Conservation (phyloP, 176 grass and related monocot genomes). For the Phoenix roebelenii region DNA sequence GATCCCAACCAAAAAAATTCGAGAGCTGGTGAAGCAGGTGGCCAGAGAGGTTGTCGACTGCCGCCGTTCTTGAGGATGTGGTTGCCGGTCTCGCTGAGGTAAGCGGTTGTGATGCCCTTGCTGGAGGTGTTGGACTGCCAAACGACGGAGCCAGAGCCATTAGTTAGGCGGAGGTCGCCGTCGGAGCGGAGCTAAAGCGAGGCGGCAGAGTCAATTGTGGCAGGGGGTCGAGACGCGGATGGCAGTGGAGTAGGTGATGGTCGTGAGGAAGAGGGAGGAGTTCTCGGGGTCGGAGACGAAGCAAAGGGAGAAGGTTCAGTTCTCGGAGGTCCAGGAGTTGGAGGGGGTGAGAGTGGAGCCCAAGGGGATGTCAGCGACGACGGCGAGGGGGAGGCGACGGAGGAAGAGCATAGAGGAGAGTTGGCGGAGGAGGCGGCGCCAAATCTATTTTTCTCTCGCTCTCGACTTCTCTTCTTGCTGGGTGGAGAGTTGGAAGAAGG, state of each 20-base stretch:
- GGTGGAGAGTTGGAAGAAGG: no score
- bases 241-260: slow-evolving; percentile 48
- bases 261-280: slow-evolving; percentile 52
- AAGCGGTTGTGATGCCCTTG: slow-evolving; percentile 28
- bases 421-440: neutral
- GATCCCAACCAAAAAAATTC: no score
- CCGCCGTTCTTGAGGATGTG: slow-evolving; percentile 43
- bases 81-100: slow-evolving; percentile 44
- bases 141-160: slow-evolving; percentile 52
- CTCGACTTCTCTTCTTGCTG: no score
- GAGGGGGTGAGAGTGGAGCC: slow-evolving; percentile 47
- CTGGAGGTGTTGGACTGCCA: slow-evolving; percentile 54
- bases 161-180: slow-evolving; percentile 66
- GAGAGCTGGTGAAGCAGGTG: no score
- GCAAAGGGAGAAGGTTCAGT: slow-evolving; percentile 41
- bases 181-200: slow-evolving; percentile 44
- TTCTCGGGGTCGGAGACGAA: slow-evolving; percentile 43
- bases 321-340: slow-evolving; percentile 47
- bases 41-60: no score
- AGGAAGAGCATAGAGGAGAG: slow-evolving; percentile 15
- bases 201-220: slow-evolving; percentile 42
- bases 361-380: slow-evolving; percentile 38
- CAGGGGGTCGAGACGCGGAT: slow-evolving; percentile 36
- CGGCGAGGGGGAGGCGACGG: slow-evolving; percentile 15
- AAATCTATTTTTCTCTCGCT: no score